Conservation (phyloP, 805 yeast genomes). For the Saturnispora serradocipensis region DNA sequence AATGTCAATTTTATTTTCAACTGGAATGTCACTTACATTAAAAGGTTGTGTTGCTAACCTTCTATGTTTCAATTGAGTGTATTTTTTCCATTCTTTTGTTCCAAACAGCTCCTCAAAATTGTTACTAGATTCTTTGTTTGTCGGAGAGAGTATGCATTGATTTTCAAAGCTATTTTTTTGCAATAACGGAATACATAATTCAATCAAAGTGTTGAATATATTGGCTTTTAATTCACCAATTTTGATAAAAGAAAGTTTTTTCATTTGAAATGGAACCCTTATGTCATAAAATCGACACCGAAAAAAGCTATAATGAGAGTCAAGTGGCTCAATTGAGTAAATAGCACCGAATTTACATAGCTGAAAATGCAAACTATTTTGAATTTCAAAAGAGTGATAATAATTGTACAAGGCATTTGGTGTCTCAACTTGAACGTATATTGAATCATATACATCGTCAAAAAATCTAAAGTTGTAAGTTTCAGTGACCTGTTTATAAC, state of each 20-base stretch:
- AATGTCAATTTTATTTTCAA: conserved; percentile 32
- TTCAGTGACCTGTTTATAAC: background rate
- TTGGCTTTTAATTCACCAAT: conserved; percentile 11
- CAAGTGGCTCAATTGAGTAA: conserved; percentile 7
- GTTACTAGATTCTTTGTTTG: background rate
- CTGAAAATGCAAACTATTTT: conserved; percentile 14
- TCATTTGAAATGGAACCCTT: conserved; percentile 27
- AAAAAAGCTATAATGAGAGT: conserved; percentile 12
- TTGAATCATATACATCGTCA: conserved; percentile 18
- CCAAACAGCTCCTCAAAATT: background rate
- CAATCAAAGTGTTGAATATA: conserved; percentile 19
- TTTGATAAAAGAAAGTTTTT: conserved; percentile 10
- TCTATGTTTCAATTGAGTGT: conserved; percentile 18
- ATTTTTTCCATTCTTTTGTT: conserved; percentile 18
- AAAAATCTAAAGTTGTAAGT: conserved; percentile 17
- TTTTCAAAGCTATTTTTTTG: background rate
- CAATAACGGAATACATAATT: conserved; percentile 8
- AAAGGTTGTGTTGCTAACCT: conserved; percentile 19
- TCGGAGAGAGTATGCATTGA: background rate
- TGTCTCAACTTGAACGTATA: conserved; percentile 13
- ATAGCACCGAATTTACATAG: conserved; percentile 20
- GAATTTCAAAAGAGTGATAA: conserved; percentile 6
- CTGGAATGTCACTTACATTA: conserved; percentile 21
- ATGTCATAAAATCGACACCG: conserved; percentile 28
- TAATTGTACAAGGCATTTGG: background rate